phyloP scores from a whole-genome alignment of 2,329 filamentous ascomycete genomes.

The Dichotomopilus funicola region DNA sequence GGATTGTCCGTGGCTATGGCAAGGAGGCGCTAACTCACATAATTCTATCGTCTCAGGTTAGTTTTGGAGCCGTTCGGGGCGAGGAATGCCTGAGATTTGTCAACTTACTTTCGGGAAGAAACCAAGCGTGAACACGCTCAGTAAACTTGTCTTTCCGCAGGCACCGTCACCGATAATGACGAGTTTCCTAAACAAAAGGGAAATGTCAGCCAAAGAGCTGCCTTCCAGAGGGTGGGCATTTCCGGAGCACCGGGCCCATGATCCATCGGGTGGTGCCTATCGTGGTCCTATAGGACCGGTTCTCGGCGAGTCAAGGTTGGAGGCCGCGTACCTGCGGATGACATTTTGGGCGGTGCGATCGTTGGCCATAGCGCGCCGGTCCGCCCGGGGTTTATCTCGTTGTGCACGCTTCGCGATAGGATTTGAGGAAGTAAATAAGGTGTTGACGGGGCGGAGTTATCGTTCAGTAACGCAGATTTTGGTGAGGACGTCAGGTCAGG shows the following conservation, averaged over 20 bases:
- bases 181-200: conserved; percentile 61
- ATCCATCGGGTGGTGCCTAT: too few relatives aligned
- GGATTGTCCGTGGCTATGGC: background rate
- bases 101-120: conserved; percentile 90
- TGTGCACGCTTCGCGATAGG: conserved; percentile 1
- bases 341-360: conserved; percentile 30
- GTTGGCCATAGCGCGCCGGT: conserved; percentile 28
- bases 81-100: background rate
- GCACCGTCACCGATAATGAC: conserved; percentile 97
- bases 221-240: conserved; percentile 3
- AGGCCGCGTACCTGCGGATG: conserved; percentile 31
- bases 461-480: too few relatives aligned
- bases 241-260: background rate
- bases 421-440: background rate
- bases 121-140: conserved; percentile 95
- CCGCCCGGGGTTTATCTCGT: conserved; percentile 13
- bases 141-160: conserved; percentile 93
- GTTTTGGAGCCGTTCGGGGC: background rate
- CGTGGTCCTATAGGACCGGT: background rate
- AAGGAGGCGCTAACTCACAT: conserved; percentile 38
- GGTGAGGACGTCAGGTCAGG: too few relatives aligned
- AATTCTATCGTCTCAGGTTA: conserved; percentile 45
- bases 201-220: conserved; percentile 3
- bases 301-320: background rate
- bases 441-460: too few relatives aligned